phyloP scores from a whole-genome alignment of 1,284 basidiomycete genomes.

The Ceratobasidium sp. region DNA sequence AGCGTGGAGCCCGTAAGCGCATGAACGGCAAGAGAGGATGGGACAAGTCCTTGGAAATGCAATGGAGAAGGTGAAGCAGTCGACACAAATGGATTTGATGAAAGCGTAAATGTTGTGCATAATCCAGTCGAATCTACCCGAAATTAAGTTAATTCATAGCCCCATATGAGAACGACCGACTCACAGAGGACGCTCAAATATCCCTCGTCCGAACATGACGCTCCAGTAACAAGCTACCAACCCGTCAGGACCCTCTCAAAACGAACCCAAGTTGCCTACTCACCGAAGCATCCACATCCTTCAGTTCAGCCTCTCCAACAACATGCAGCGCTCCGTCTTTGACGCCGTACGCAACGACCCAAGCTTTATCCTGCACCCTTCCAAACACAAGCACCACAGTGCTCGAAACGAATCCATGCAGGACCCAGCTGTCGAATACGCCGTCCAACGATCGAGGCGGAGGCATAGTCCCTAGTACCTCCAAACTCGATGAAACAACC shows the following conservation, averaged over 20 bases:
- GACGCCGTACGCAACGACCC: neutral
- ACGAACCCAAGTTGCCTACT: neutral
- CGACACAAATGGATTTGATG: neutral
- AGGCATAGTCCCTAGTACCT: neutral
- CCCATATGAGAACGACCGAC: neutral
- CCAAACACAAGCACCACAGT: neutral
- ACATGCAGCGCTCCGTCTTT: neutral
- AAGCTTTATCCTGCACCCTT: neutral
- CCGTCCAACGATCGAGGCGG: neutral
- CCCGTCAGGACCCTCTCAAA: neutral
- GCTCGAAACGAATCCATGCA: neutral
- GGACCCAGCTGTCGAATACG: constrained; percentile 26
- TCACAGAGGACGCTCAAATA: constrained; percentile 18
- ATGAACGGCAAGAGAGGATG: constrained; percentile 5
- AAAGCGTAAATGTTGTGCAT: constrained; percentile 20
- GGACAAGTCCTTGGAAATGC: constrained; percentile 12
- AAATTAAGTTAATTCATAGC: neutral
- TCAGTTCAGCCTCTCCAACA: constrained; percentile 1
- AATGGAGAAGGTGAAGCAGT: constrained; percentile 19
- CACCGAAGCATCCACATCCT: constrained; percentile 13
- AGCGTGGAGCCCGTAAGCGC: constrained; percentile 6
- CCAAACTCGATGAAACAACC: constrained; percentile 8
- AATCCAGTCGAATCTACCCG: constrained; percentile 16
- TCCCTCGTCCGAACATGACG: constrained; percentile 11
- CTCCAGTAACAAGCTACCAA: constrained; percentile 1